Evolutionary conservation across 768 basidiomycete genomes (phyloP).

Genomic region (Phanerochaete sordida): DNA sequence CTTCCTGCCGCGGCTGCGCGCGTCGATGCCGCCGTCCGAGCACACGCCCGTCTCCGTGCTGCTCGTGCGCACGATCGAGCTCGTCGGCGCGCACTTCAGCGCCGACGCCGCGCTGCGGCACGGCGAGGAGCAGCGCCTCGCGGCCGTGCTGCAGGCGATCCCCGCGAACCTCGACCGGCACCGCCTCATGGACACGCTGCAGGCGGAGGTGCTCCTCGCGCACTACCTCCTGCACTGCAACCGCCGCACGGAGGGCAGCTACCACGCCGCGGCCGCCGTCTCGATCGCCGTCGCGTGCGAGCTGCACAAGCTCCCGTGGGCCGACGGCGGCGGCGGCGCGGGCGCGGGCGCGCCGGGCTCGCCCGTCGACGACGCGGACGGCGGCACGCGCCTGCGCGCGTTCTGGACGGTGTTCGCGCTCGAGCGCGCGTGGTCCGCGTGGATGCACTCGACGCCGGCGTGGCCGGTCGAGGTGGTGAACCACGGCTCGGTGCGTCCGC

Average conservation of each 20-base stretch:
- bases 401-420: slow-evolving; percentile 62
- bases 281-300: slow-evolving; percentile 26
- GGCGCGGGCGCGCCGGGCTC: too few relatives aligned
- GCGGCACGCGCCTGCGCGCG: slow-evolving; percentile 64
- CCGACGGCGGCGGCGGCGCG: slow-evolving; percentile 21
- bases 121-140: slow-evolving; percentile 40
- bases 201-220: slow-evolving; percentile 50
- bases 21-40: slow-evolving; percentile 29
- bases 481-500: slow-evolving; percentile 27
- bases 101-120: slow-evolving; percentile 18
- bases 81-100: slow-evolving; percentile 25
- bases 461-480: slow-evolving; percentile 43
- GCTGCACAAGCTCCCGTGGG: slow-evolving; percentile 24
- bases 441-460: slow-evolving; percentile 47
- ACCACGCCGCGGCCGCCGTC: slow-evolving; percentile 41
- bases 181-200: slow-evolving; percentile 31
- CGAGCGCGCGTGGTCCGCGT: slow-evolving; percentile 52
- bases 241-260: slow-evolving; percentile 56
- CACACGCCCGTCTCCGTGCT: slow-evolving; percentile 27
- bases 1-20: slow-evolving; percentile 33
- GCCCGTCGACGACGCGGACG: slow-evolving; percentile 43
- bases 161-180: slow-evolving; percentile 34
- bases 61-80: slow-evolving; percentile 41
- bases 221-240: slow-evolving; percentile 63
- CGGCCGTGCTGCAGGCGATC: slow-evolving; percentile 45